Evolutionary conservation across 176 grass and related monocot species (phyloP), one percentile per base, ranked within the genome.

Genomic region (Pontederia paniculata): DNA sequence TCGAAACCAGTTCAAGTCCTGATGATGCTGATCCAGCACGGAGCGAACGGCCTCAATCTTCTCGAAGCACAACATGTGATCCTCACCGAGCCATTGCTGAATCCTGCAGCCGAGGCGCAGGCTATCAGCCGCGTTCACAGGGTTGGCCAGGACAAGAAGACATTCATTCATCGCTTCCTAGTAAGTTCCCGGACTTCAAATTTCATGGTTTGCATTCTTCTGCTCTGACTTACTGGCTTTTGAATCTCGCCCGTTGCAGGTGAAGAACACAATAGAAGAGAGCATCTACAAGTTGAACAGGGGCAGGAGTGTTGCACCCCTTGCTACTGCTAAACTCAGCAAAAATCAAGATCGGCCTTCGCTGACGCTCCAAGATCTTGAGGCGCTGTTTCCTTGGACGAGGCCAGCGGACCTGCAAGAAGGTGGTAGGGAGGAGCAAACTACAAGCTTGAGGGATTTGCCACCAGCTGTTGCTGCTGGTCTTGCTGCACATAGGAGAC

Each of bases 31-130:
- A 81, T 89, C 41, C 82, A 87, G 55, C 91, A 96, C 60, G 91
- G 91, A 7, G 86, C 91, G 21, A 96, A 96, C 42, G 91, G 91
- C 73, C 85, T 96, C 57, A 96, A 96, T 86, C 85, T 96, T n/a
- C 70, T 96, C 17, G 91, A 96, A 87, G 91, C 85, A 65, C 91
- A 86, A 42, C 85, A 96, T 75, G 85, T 96, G 56, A 83, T 96
- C 72, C 68, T 96, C 42, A 50, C 89, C 42, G 91, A 96, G 44
- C 85, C 85, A 64, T 81, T 96, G 50, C 55, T 96, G 37, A 96
- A 96, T 60, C 85, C 91, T 68, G 80, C 82, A 7, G 82, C 86
- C 37, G 91, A 96, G 70, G 91, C 91, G 44, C 91, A 96, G 55
- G 91, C 91, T 60, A 96, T 89, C 72, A 87, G 86, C 57, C 81